phyloP scores from a whole-genome alignment of 2,329 filamentous ascomycete species.

The Aspergillus tubingensis region DNA sequence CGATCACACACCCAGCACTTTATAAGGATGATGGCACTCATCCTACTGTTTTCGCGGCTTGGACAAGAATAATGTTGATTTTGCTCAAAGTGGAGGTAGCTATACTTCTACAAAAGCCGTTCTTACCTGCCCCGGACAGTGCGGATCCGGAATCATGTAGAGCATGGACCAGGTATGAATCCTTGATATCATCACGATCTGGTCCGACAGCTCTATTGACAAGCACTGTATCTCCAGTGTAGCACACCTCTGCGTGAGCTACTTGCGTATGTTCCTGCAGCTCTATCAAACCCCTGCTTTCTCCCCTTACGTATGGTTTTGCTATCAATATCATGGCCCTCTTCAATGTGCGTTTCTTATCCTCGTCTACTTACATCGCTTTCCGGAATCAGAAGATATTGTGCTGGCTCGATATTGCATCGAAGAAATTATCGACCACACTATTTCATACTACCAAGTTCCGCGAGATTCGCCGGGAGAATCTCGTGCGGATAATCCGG shows the following conservation, averaged over 20 bases:
- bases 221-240: background rate
- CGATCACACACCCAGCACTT: background rate
- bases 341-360: background rate
- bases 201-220: background rate
- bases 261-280: background rate
- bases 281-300: background rate
- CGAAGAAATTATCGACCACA: background rate
- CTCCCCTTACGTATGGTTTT: background rate
- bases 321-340: background rate
- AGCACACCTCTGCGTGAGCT: background rate
- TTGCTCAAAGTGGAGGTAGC: background rate
- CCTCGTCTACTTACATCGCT: background rate
- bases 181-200: background rate
- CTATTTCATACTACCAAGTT: background rate
- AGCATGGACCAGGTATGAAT: background rate
- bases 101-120: background rate
- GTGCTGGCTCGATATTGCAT: background rate
- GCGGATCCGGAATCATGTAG: background rate
- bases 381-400: background rate
- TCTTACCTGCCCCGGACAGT: background rate
- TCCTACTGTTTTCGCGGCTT: background rate
- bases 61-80: background rate
- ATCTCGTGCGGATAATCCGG: background rate
- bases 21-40: background rate
- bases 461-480: background rate